phyloP scores from a whole-genome alignment of 225 moss, liverwort and hornwort genomes.

The Takakia lepidozioides region DNA sequence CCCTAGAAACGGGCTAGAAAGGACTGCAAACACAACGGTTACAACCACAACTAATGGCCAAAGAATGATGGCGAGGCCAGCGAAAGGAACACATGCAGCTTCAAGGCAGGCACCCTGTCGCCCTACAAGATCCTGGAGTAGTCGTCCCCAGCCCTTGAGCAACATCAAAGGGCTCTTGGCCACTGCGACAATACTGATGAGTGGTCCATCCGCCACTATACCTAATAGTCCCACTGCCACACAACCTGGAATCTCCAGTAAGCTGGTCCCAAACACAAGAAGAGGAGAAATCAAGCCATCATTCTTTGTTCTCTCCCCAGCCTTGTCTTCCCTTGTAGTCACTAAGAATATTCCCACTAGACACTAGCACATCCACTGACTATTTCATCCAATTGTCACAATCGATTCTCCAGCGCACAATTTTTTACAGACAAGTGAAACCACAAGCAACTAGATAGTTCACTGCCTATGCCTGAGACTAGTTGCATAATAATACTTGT shows the following conservation, averaged over 20 bases:
- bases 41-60: constrained; percentile 74
- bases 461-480: no score
- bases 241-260: constrained; percentile 70
- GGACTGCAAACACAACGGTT: constrained; percentile 38
- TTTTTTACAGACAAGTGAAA: no score
- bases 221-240: constrained; percentile 60
- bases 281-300: no score
- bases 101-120: constrained; percentile 75
- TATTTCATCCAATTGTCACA: no score
- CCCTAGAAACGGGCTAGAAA: constrained; percentile 66
- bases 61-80: constrained; percentile 68
- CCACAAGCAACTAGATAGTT: no score
- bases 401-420: no score
- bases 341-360: constrained; percentile 1
- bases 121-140: constrained; percentile 58
- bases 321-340: no score
- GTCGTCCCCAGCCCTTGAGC: constrained; percentile 72
- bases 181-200: constrained; percentile 42
- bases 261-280: constrained; percentile 50
- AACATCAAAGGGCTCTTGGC: constrained; percentile 76
- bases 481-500: no score
- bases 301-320: no score
- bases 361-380: no score
- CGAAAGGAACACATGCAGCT: constrained; percentile 85
- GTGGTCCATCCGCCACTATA: constrained; percentile 55